Base-by-base conservation (phyloP, 495 filamentous ascomycete species). In the Durotheca rogersii region DNA sequence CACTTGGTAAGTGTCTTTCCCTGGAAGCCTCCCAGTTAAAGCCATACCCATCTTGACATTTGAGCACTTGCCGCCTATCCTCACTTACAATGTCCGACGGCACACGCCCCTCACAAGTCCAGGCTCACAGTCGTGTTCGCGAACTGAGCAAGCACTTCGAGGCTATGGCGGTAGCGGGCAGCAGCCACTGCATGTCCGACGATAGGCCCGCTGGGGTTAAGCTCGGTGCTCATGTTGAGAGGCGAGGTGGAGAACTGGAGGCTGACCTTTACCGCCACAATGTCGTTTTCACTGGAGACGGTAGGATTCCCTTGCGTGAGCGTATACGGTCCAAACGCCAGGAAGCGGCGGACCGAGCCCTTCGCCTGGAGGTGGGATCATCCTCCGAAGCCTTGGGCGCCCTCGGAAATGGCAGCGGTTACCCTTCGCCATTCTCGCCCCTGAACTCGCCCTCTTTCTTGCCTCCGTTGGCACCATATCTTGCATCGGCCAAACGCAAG, bases 271-370 rank as follows among this genome's bases (percentile, higher is more conserved):
- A n/a, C n/a, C n/a, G n/a, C n/a, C n/a, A n/a, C n/a, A n/a, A 27
- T 9, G 4, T 27, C 0, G 29, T 50, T n/a, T 39, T 41, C 33
- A 56, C 52, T 0, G 52, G 52, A 7, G 52, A 49, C 14, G 11
- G 25, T 33, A 44, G 52, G 7, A 10, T 31, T 0, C 52, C 52
- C 1, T 11, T 45, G 14, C 44, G 40, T 1, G 39, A 55, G 3
- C 51, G 51, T 14, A 20, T 55, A 5, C 23, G 12, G 3, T 7
- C 15, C 0, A 42, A 37, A 31, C 51, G 51, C 16, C 15, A 25
- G 25, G 43, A 5, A 4, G 12, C 32, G 5, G 2, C 29, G 15
- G 36, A 37, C 10, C 36, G 51, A n/a, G 15, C 44, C 1, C n/a
- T 30, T 7, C 43, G 38, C 2, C 17, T 20, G 11, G 27, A 27